Evolutionary conservation across 345 rosid genomes (phyloP), one percentile per base, ranked within the genome.

Genomic region (Jatropha curcas): DNA sequence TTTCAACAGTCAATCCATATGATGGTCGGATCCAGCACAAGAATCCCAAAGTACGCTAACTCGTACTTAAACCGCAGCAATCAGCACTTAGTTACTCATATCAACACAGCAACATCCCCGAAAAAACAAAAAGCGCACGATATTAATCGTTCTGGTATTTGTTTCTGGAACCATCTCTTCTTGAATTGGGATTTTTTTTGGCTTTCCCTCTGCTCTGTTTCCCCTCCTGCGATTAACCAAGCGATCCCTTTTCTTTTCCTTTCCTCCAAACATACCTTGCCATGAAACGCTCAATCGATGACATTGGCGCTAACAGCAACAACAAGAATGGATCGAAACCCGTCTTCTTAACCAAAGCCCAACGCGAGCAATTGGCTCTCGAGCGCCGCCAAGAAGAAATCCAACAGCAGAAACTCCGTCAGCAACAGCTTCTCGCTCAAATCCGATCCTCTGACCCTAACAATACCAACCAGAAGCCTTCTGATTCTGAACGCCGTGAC

Each of bases 301-400:
- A 63, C 37, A 6, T 20, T 20, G 13, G 25, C 31, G 70, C 30
- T 41, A 11, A 46, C 17, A 25, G 43, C n/a, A 48, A 2, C 53
- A 19, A 39, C 22, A 37, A 43, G 28, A 25, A 12, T 31, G 34
- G 39, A 12, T 57, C 22, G 14, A 79, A 79, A 39, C 82, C 82
- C 0, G 58, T 73, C 50, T 79, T 79, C 75, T 64, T 79, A 27
- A 74, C 82, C 59, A 78, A 78, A 74, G 78, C 67, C 27, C 71
- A 79, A 53, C 74, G 82, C n/a, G 78, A 79, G 31, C 68, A 75
- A 3, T 74, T 95, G 16, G 98, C 98, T 72, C 92, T 92, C 41
- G 80, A 92, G 51, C 94, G 96, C 83, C 98, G 97, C 68, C 91
- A 89, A 65, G 89, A 87, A 25, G 83, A 85, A 74, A 72, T 85